These are phyloP conservation scores for Dichotomocladium elegans DNA, from an alignment of 371 early-diverging fungal species.

Conservation along the genomic window DNA sequence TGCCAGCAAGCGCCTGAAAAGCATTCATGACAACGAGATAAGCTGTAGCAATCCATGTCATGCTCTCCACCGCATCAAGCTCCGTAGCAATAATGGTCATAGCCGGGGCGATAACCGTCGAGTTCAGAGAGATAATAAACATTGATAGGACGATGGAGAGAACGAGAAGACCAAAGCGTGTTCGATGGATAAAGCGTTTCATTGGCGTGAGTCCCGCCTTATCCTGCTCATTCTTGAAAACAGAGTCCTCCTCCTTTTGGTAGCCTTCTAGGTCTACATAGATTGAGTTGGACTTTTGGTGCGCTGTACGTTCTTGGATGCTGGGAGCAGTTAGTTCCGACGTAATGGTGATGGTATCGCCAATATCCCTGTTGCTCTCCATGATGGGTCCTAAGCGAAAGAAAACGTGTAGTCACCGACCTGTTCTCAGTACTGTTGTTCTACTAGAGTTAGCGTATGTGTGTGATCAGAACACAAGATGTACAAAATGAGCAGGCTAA, in stretches of 20 bases:
- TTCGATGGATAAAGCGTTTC: not conserved
- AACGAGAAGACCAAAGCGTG: slow-evolving; percentile 6
- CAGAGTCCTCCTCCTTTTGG: not conserved
- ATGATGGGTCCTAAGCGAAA: not conserved
- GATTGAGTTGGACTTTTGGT: not conserved
- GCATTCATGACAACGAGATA: slow-evolving; percentile 15
- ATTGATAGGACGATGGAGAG: slow-evolving; percentile 41
- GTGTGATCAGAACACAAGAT: not conserved
- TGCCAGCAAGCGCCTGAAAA: slow-evolving; percentile 53
- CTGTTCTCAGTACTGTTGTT: too few species aligned
- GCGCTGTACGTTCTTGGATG: not conserved
- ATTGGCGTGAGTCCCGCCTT: not conserved
- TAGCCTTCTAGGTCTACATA: not conserved
- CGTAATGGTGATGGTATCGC: not conserved
- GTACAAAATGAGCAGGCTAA: not conserved
- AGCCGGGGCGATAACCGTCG: slow-evolving; percentile 68
- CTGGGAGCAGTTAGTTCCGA: not conserved
- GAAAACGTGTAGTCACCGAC: not conserved
- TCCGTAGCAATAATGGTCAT: slow-evolving; percentile 19
- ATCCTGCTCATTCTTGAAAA: not conserved
- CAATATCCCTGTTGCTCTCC: not conserved
- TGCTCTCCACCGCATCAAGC: slow-evolving; percentile 9
- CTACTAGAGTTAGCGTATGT: too few species aligned
- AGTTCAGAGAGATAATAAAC: slow-evolving; percentile 75
- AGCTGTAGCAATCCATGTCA: not conserved